These are phyloP conservation scores for Penicillium sp. DNA, from an alignment of 2,329 filamentous ascomycete species.

Conservation along the genomic window DNA sequence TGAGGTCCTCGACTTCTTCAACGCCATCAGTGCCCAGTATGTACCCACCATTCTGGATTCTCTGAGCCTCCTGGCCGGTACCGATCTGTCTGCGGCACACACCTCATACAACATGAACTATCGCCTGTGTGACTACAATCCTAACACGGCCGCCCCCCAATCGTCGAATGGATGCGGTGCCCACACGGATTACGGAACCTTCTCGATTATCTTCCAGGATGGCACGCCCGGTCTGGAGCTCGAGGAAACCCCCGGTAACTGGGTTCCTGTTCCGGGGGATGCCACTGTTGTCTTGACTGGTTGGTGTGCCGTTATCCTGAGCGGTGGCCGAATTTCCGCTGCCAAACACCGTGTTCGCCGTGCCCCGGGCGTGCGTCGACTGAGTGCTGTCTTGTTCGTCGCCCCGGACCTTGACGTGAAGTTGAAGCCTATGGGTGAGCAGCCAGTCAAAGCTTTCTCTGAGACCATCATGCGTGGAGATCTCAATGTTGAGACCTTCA, in stretches of 20 bases:
- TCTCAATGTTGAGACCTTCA: not conserved
- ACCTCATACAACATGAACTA: slow-evolving; percentile 1
- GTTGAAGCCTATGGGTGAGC: not conserved
- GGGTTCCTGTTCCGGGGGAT: slow-evolving; percentile 1
- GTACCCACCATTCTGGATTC: slow-evolving; percentile 3
- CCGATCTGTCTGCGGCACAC: slow-evolving; percentile 2
- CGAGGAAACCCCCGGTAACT: not conserved
- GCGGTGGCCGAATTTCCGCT: slow-evolving; percentile 1
- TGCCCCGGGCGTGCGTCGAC: slow-evolving; percentile 2
- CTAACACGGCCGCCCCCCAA: not conserved
- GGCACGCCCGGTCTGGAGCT: slow-evolving; percentile 5
- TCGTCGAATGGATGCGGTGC: slow-evolving; percentile 3
- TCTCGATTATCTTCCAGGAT: slow-evolving; percentile 8
- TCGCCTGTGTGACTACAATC: slow-evolving; percentile 5
- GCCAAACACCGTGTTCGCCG: slow-evolving; percentile 4
- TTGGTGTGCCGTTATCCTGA: slow-evolving; percentile 5
- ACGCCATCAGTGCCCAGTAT: not conserved
- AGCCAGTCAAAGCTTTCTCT: not conserved
- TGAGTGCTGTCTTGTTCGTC: slow-evolving; percentile 5
- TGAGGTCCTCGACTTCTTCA: not conserved
- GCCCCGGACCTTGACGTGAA: not conserved
- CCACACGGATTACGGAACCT: slow-evolving; percentile 5
- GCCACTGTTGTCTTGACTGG: slow-evolving; percentile 4
- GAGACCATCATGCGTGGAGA: not conserved
- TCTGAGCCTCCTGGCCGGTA: slow-evolving; percentile 3